A percentile compares a stretch with the other conserved stretches of the same genome.
phyloP scores from a whole-genome alignment of 176 grass and related monocot species.

The Phyllostachys edulis region DNA sequence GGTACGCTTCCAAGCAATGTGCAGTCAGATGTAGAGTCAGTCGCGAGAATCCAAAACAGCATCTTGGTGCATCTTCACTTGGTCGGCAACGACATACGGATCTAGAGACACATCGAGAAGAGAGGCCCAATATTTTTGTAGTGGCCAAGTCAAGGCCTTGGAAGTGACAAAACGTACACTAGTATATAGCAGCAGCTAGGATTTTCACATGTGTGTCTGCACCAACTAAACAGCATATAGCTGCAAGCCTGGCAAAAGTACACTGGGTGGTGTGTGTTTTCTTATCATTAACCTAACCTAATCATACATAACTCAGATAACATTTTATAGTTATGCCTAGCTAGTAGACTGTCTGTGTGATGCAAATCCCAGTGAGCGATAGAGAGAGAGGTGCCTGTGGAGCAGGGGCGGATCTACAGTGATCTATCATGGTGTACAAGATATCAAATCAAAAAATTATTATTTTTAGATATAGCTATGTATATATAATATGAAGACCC shows the following conservation, averaged over 20 bases:
- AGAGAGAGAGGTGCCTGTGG: no score
- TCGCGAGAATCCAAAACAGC: neutral
- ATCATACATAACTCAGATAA: neutral
- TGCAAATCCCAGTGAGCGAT: neutral
- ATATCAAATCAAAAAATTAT: no score
- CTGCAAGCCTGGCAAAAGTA: neutral
- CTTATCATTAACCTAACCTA: neutral
- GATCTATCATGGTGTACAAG: no score
- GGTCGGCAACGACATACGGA: conserved; percentile 6
- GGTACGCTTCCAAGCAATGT: conserved; percentile 32
- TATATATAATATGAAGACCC: no score
- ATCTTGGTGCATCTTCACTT: neutral
- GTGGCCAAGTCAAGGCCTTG: conserved; percentile 18
- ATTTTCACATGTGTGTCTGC: neutral
- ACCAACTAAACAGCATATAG: neutral
- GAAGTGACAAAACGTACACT: neutral
- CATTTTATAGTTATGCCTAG: neutral
- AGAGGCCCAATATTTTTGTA: no score
- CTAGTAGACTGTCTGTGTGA: neutral
- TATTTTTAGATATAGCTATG: no score
- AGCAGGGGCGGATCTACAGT: no score
- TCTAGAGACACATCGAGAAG: neutral
- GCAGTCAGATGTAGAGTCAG: neutral
- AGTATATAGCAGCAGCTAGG: no score
- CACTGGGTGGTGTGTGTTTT: neutral